Percentiles rank a stretch among this genome's conserved stretches.
These are phyloP conservation scores for Orbilia brochopaga DNA, from an alignment of 2,329 filamentous ascomycete species.

Conservation along the genomic window DNA sequence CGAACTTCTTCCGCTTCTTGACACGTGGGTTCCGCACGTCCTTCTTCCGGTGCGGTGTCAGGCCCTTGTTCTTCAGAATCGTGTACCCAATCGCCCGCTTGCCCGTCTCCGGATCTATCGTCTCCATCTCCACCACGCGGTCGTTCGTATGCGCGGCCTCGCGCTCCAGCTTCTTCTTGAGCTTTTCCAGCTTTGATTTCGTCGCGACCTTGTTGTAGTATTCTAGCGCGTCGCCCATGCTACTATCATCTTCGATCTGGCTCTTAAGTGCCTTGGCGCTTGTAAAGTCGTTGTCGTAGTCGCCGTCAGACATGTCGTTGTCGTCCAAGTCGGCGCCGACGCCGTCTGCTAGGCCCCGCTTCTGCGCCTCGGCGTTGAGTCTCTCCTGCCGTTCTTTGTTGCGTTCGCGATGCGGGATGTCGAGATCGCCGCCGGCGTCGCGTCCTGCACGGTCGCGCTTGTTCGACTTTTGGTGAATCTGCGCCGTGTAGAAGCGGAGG, in stretches of 20 bases:
- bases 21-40: constrained; percentile 92
- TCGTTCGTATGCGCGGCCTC: constrained; percentile 67
- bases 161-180: constrained; percentile 73
- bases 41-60: constrained; percentile 89
- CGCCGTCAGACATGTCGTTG: constrained; percentile 70
- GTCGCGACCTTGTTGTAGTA: constrained; percentile 87
- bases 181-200: constrained; percentile 58
- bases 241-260: constrained; percentile 48
- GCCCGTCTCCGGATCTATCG: constrained; percentile 63
- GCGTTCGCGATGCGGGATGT: constrained; percentile 87
- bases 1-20: constrained; percentile 97
- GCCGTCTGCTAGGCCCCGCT: constrained; percentile 68
- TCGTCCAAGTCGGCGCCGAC: constrained; percentile 64
- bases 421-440: constrained; percentile 77
- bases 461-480: constrained; percentile 93
- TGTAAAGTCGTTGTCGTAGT: constrained; percentile 50
- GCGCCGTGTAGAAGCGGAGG: constrained; percentile 95
- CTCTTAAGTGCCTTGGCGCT: constrained; percentile 51
- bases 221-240: constrained; percentile 67
- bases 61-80: constrained; percentile 97
- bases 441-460: constrained; percentile 76
- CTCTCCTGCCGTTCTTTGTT: constrained; percentile 83
- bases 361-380: constrained; percentile 86
- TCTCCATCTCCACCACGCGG: constrained; percentile 66
- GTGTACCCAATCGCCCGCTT: constrained; percentile 91